Base-by-base conservation (phyloP, 306 rosid species). In the Lathyrus sativus region DNA sequence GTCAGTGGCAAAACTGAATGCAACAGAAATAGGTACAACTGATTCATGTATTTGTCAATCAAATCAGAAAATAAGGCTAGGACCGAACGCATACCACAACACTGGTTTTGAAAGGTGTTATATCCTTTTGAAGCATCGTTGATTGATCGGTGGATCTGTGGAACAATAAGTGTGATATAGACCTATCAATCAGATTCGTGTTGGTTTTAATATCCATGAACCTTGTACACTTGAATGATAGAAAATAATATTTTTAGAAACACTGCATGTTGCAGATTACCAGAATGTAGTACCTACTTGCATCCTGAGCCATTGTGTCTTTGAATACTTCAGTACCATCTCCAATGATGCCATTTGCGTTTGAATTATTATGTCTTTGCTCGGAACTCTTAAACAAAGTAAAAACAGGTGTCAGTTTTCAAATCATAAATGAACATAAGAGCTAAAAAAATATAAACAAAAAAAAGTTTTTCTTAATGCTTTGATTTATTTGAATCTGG, bases 181-280 rank as follows among this genome's bases (percentile, higher is more conserved):
- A 87, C 75, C 96, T 88, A 70, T 90, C 96, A 19, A 90, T 87
- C 17, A 95, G 96, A 70, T 90, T 90, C 37, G 96, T 90, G 76
- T 86, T 81, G 35, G 90, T 86, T 81, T 90, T 95, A 48, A 90
- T 70, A 69, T 84, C 95, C 80, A 86, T 29, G 56, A 90, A 82
- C 24, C 85, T 82, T 18, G 79, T 44, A 76, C 86, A 85, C 85
- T 95, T 87, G 88, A 37, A 74, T 58, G 13, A 35, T 19, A 19
- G 22, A 19, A 48, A 17, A 43, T 7, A 63, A 35, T 26, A 22
- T 35, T 44, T 60, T 61, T 31, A 44, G 60, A 65, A 65, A 77
- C 55, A 46, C 48, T 37, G 12, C 43, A 46, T 46, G 61, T 56
- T 66, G 55, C 2, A 43, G 49, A 7, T 54, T 42, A 43, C 7